phyloP scores from a whole-genome alignment of 805 yeast genomes.

The Hermanozyma aechmeae region DNA sequence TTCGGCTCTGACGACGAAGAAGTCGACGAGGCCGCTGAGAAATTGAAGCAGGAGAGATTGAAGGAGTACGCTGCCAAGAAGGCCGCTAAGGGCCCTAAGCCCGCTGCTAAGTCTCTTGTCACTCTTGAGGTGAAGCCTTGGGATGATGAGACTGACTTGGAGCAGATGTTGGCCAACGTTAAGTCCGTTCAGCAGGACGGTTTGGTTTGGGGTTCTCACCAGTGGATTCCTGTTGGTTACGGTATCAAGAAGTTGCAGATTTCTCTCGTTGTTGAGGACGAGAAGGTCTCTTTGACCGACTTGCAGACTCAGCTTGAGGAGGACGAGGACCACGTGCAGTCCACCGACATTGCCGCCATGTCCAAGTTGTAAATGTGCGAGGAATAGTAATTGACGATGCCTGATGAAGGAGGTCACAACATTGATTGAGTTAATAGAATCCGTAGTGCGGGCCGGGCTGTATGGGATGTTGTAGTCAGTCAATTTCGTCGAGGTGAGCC shows the following conservation, averaged over 20 bases:
- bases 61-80: conserved; percentile 97
- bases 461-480: too few relatives aligned
- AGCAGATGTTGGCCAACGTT: conserved; percentile 77
- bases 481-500: too few relatives aligned
- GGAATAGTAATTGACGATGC: too few relatives aligned
- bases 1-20: conserved; percentile 93
- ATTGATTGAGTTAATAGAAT: too few relatives aligned
- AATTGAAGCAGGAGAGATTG: conserved; percentile 92
- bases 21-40: conserved; percentile 96
- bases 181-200: conserved; percentile 85
- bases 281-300: conserved; percentile 85
- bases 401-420: too few relatives aligned
- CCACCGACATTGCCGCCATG: conserved; percentile 98
- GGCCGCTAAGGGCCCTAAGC: conserved; percentile 94
- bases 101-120: conserved; percentile 96
- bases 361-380: conserved; percentile 86
- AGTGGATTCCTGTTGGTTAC: conserved; percentile 94
- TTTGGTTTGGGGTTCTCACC: conserved; percentile 96
- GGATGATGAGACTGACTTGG: conserved; percentile 98
- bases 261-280: conserved; percentile 97
- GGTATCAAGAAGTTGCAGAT: conserved; percentile 99
- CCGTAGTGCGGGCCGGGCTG: too few relatives aligned
- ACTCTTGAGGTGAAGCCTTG: conserved; percentile 98
- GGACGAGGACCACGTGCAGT: conserved; percentile 99
- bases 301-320: conserved; percentile 72